A percentile compares a stretch with the other conserved stretches of the same genome.
Evolutionary conservation across 164 flowering plant species (phyloP).

Genomic region (Aristolochia californica): DNA sequence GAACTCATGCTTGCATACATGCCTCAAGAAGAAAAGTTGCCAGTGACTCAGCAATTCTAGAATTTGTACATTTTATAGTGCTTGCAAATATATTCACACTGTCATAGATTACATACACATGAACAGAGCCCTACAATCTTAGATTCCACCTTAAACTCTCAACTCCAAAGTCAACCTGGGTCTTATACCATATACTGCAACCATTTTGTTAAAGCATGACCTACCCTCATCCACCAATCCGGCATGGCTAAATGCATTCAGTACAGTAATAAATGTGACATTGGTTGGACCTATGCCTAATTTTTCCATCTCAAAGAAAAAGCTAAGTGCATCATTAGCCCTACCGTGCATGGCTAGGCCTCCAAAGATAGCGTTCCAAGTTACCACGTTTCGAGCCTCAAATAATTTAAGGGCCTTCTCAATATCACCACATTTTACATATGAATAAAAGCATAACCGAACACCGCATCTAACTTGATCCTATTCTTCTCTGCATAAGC

Average conservation of each 20-base stretch:
- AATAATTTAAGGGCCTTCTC: conserved; percentile 43
- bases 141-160: no score
- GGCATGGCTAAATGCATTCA: no score
- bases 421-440: conserved; percentile 80
- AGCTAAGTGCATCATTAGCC: no score
- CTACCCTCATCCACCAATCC: no score
- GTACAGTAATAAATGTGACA: conserved; percentile 34
- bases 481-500: conserved; percentile 33
- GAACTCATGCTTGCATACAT: no score
- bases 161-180: no score
- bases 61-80: no score
- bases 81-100: no score
- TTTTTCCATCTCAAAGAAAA: conserved; percentile 30
- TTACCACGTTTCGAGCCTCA: conserved; percentile 24
- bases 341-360: conserved; percentile 55
- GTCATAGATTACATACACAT: no score
- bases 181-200: conserved; percentile 23
- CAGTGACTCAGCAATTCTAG: no score
- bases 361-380: conserved; percentile 47
- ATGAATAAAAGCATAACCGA: conserved; percentile 53
- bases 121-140: no score
- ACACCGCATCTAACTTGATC: conserved; percentile 39
- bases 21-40: no score
- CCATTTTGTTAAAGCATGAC: conserved; percentile 34
- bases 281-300: conserved; percentile 30